Evolutionary conservation across 768 basidiomycete species (phyloP), one percentile per base, ranked within the genome.

Genomic region (Exidia glandulosa): DNA sequence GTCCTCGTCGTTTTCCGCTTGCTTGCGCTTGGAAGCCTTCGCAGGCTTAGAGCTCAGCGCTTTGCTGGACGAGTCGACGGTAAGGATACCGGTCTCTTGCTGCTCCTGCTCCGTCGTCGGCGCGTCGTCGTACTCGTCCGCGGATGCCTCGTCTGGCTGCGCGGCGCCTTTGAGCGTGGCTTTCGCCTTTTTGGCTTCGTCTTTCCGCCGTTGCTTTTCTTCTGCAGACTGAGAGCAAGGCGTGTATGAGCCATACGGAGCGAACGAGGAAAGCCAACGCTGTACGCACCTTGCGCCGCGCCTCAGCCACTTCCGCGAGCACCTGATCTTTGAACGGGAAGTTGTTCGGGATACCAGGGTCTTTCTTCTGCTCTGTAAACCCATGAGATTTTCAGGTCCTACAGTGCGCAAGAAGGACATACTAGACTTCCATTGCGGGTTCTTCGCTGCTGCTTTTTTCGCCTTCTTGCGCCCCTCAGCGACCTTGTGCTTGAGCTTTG

Each of bases 321-420:
- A 97, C 87, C 72, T 92, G 86, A 67, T 94, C 94, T 73, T 95
- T 97, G 79, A 86, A 94, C 3, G 91, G 93, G 74, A 93, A 93
- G 61, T 84, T 85, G 72, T 88, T 94, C 6, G 94, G 94, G 64
- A 96, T 93, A 50, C 94, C 94, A 32, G 89, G 91, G 71, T 97
- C 94, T 71, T 91, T 94, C 67, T 82, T 79, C 62, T 85, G 82
- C 71, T 88, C 88, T 89, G 59, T 33, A 13, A 14, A 63, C 2
- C 45, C 25, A 41, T 30, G 2, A 6, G 37, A 48, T 31, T 29
- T 7, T 29, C 4, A 37, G 34, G 27, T 29, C 14, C 14, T 34
- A 48, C 9, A 57, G n/a, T 27, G 4, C 23, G 13, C 6, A 3
- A 32, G 13, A n/a, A 32, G 30, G 4, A 79, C 85, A 66, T 68